Percentiles rank a stretch among this genome's conserved stretches.
Evolutionary conservation across 176 grass and related monocot genomes (phyloP).

Genomic region (Musa beccarii): DNA sequence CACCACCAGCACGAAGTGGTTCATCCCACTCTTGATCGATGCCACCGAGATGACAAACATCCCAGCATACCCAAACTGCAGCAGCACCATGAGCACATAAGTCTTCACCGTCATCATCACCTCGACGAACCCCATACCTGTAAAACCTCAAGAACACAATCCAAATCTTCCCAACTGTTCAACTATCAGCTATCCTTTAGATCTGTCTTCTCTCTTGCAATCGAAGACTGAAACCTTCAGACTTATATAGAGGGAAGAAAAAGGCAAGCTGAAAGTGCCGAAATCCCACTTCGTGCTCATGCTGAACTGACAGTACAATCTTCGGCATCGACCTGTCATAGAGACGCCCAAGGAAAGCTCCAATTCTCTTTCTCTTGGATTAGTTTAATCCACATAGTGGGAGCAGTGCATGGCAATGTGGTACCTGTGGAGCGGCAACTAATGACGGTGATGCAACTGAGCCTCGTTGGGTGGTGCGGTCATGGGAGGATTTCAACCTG

Average conservation of each 20-base stretch:
- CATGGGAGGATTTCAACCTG: slow-evolving; percentile 9
- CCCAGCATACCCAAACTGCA: slow-evolving; percentile 15
- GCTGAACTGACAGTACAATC: neutral
- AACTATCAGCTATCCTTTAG: no score
- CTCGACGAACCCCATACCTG: neutral
- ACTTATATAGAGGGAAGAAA: neutral
- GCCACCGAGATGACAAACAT: slow-evolving; percentile 14
- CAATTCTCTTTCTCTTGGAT: neutral
- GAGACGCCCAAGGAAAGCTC: neutral
- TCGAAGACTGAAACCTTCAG: neutral
- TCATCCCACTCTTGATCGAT: slow-evolving; percentile 9
- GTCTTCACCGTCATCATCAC: neutral
- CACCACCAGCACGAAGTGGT: slow-evolving; percentile 13
- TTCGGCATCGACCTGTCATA: no score
- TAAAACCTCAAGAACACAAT: no score
- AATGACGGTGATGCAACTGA: neutral
- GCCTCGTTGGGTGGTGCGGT: neutral
- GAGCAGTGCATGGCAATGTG: neutral
- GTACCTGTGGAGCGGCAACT: neutral
- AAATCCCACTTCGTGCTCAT: neutral
- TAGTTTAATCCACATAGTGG: neutral
- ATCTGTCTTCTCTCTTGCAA: neutral
- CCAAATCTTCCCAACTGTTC: no score
- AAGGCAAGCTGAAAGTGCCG: neutral
- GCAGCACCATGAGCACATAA: slow-evolving; percentile 6